Percentiles rank a stretch among this genome's conserved stretches.
These are phyloP conservation scores for Eucalyptus victrix DNA, from an alignment of 345 rosid genomes.

Conservation along the genomic window DNA sequence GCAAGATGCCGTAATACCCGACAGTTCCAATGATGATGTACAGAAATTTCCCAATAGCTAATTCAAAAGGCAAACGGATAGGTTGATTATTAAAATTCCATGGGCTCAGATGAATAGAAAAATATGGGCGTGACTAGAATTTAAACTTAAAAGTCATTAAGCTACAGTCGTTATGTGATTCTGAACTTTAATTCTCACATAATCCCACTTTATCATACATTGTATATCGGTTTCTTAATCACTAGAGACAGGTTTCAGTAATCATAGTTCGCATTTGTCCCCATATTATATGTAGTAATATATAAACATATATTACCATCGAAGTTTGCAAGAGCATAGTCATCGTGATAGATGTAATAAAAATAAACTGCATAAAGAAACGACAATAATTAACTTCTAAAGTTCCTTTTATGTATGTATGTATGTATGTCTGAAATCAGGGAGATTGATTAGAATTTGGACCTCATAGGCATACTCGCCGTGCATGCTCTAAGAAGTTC, in stretches of 20 bases:
- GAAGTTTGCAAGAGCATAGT: constrained; percentile 25
- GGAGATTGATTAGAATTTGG: no score
- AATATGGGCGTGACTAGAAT: not conserved
- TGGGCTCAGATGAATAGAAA: not conserved
- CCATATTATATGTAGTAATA: not conserved
- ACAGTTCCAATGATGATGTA: not conserved
- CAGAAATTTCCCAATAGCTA: not conserved
- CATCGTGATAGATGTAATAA: constrained; percentile 31
- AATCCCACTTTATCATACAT: not conserved
- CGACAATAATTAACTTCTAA: not conserved
- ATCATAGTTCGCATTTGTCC: not conserved
- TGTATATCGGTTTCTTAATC: not conserved
- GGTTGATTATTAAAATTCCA: not conserved
- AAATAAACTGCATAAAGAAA: constrained; percentile 17
- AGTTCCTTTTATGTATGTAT: not conserved
- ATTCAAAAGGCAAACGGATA: not conserved
- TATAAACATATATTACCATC: constrained; percentile 14
- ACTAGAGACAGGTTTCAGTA: not conserved
- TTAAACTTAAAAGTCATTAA: not conserved
- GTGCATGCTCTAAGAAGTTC: constrained; percentile 42
- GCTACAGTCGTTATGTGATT: not conserved
- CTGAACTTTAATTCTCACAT: not conserved
- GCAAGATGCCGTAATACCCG: not conserved
- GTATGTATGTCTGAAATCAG: no score
- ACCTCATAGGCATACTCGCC: not conserved